These are phyloP conservation scores for Alternaria arborescens DNA, from an alignment of 2,329 filamentous ascomycete species.

Conservation along the genomic window DNA sequence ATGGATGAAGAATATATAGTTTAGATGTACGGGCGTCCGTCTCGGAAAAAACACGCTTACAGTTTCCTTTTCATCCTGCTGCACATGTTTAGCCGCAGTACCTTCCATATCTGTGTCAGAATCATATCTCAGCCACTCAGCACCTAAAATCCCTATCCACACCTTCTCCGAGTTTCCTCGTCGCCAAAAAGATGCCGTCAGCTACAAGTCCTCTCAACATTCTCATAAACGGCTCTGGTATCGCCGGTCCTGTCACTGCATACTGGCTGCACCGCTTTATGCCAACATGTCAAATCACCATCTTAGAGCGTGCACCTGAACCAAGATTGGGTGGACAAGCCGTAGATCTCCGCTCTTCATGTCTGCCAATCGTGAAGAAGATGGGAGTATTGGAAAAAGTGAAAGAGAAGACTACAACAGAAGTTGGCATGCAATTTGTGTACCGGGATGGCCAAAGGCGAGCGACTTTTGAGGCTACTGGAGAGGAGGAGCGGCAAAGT, in stretches of 20 bases:
- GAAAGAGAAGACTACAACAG: slow-evolving; percentile 53
- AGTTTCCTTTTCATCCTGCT: background rate
- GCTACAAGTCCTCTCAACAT: slow-evolving; percentile 25
- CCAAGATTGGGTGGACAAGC: slow-evolving; percentile 61
- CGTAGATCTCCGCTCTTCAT: slow-evolving; percentile 63
- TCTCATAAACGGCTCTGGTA: slow-evolving; percentile 42
- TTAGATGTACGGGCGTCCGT: background rate
- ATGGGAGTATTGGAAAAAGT: slow-evolving; percentile 61
- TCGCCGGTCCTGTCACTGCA: slow-evolving; percentile 55
- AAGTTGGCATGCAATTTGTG: slow-evolving; percentile 59
- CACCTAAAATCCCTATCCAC: background rate
- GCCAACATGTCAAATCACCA: slow-evolving; percentile 44
- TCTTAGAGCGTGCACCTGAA: slow-evolving; percentile 54
- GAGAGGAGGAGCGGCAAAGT: slow-evolving; percentile 9
- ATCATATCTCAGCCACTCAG: background rate
- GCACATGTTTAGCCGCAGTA: background rate
- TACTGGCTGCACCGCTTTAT: slow-evolving; percentile 56
- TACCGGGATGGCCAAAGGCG: slow-evolving; percentile 32
- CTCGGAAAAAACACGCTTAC: background rate
- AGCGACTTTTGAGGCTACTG: slow-evolving; percentile 45
- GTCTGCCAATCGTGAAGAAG: slow-evolving; percentile 51
- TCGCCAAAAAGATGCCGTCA: background rate
- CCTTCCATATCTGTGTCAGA: background rate
- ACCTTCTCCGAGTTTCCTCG: background rate
- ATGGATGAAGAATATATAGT: background rate